phyloP scores from a whole-genome alignment of 1,139 yeast species.

The Yamadazyma dendronema region DNA sequence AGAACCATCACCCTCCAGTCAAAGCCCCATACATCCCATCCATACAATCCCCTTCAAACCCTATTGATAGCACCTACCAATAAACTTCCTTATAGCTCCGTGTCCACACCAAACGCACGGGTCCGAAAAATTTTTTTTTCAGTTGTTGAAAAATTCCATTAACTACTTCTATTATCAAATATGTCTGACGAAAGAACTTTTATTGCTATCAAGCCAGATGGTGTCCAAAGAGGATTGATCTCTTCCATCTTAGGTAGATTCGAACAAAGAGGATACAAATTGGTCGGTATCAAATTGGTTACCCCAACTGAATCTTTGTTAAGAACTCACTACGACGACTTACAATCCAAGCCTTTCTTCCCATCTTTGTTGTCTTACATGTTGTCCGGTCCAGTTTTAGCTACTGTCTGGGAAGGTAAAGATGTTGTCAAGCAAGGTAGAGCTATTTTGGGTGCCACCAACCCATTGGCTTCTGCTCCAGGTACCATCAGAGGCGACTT shows the following conservation, averaged over 20 bases:
- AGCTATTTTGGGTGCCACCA: constrained; percentile 97
- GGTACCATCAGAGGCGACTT: constrained; percentile 99
- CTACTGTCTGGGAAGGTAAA: constrained; percentile 99
- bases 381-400: constrained; percentile 98
- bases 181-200: constrained; percentile 89
- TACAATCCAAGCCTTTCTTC: constrained; percentile 96
- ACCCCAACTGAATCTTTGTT: constrained; percentile 84
- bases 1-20: too few relatives aligned
- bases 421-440: constrained; percentile 99
- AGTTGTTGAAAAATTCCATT: not conserved
- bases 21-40: too few relatives aligned
- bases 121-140: not conserved
- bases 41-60: not conserved
- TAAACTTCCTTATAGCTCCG: too few relatives aligned
- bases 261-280: constrained; percentile 96
- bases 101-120: not conserved
- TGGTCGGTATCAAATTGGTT: constrained; percentile 91
- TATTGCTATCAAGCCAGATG: constrained; percentile 99
- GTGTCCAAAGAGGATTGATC: constrained; percentile 98
- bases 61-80: too few relatives aligned
- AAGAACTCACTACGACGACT: constrained; percentile 94
- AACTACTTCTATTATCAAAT: constrained; percentile 7
- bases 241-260: constrained; percentile 89
- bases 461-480: constrained; percentile 96
- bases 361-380: constrained; percentile 93